Base-by-base conservation (phyloP, 805 yeast species). In the Candida parachauliodes region DNA sequence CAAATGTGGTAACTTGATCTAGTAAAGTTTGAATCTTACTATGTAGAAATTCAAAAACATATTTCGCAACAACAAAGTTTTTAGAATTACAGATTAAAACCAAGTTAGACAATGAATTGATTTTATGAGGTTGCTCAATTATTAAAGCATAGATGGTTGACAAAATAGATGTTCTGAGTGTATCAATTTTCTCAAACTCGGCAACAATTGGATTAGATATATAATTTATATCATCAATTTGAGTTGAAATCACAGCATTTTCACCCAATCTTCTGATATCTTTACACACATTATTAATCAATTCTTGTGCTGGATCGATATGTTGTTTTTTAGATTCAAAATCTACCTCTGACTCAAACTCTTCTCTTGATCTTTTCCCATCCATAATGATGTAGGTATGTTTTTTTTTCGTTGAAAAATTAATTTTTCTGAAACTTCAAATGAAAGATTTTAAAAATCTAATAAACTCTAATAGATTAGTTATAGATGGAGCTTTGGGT, bases 81-180 rank as follows among this genome's bases (percentile, higher is more conserved):
- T 73, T 72, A 17, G 83, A 68, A 60, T 83, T 81, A 32, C 86
- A 79, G 16, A 80, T 65, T 50, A 81, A 72, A 4, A 88, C 62
- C 46, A 88, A 67, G 7, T 81, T 77, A 19, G 88, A 74, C 40
- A 91, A 59, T n/a, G 81, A 74, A 10, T 81, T 77, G 42, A 83
- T 75, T 56, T 89, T 93, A 45, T 89, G 95, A 0, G 99, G 98
- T 59, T 91, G 96, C 59, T 93, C 98, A 20, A 76, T 61, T 8
- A 83, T 70, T 30, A 85, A 74, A 2, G 95, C 86, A 38, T 74
- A 72, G 18, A 88, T 53, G 2, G 86, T 83, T 34, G 72, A 69
- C 42, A 86, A 60, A 15, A 86, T 63, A 3, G 82, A 76, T 23
- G 61, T 62, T 42, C 86, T 69, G 44, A 82, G 75, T 36, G 70